phyloP scores from a whole-genome alignment of 1,284 basidiomycete species.

The Apiotrichum brassicae region DNA sequence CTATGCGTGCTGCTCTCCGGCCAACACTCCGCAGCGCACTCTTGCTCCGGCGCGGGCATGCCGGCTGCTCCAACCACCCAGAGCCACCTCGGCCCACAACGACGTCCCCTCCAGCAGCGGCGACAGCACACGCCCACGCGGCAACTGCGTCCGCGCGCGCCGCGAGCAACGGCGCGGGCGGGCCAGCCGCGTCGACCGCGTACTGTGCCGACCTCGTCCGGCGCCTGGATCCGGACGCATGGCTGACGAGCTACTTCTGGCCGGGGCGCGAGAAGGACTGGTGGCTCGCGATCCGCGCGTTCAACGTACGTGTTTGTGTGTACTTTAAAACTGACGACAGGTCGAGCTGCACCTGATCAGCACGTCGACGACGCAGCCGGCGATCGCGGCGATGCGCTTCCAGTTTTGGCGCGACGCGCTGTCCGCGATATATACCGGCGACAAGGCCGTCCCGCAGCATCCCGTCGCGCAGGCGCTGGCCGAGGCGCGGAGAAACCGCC shows the following conservation, averaged over 20 bases:
- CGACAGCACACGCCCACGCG: neutral
- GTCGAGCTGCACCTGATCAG: conserved; percentile 75
- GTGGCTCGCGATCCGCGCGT: conserved; percentile 77
- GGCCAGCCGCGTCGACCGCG: conserved; percentile 34
- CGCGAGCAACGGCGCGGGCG: conserved; percentile 17
- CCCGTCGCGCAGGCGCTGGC: conserved; percentile 72
- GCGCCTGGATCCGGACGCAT: conserved; percentile 57
- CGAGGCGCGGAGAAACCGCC: conserved; percentile 52
- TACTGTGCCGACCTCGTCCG: conserved; percentile 46
- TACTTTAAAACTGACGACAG: conserved; percentile 48
- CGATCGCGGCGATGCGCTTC: conserved; percentile 79
- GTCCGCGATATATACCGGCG: conserved; percentile 52
- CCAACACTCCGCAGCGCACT: neutral
- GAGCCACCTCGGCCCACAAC: neutral
- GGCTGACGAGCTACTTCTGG: conserved; percentile 69
- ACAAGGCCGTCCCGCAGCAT: conserved; percentile 56
- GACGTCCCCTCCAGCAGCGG: neutral
- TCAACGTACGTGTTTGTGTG: conserved; percentile 71
- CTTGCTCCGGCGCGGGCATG: conserved; percentile 1
- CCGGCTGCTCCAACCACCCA: conserved; percentile 1
- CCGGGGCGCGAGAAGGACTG: conserved; percentile 59
- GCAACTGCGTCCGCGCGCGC: neutral
- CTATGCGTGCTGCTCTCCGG: neutral
- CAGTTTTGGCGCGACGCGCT: conserved; percentile 90
- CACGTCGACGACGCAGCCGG: conserved; percentile 68